phyloP scores from a whole-genome alignment of 495 filamentous ascomycete species.

The Penicillium alfredii region DNA sequence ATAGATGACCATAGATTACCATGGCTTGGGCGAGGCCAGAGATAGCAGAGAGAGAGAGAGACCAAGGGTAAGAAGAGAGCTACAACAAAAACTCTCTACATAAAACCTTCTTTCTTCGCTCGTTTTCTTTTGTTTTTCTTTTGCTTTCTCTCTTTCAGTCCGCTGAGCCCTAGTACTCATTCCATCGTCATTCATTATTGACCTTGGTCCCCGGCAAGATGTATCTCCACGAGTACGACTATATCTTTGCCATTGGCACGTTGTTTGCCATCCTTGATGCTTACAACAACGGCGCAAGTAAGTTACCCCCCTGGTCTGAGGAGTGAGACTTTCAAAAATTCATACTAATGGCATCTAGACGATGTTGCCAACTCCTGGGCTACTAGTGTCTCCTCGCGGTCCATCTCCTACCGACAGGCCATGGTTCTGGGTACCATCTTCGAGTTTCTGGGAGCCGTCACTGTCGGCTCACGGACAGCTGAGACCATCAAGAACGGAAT shows the following conservation, averaged over 20 bases:
- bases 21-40: too few species aligned
- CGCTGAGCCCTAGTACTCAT: slow-evolving; percentile 2
- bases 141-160: slow-evolving; percentile 2
- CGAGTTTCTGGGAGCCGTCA: slow-evolving; percentile 56
- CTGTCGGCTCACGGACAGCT: slow-evolving; percentile 54
- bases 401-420: slow-evolving; percentile 59
- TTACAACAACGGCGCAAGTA: slow-evolving; percentile 63
- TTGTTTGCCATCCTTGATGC: slow-evolving; percentile 71
- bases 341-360: slow-evolving; percentile 27
- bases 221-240: slow-evolving; percentile 55
- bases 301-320: slow-evolving; percentile 22
- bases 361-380: slow-evolving; percentile 78
- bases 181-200: too few species aligned
- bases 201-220: slow-evolving; percentile 32
- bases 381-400: slow-evolving; percentile 63
- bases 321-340: too few species aligned
- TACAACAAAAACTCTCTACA: slow-evolving; percentile 1
- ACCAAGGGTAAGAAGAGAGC: not conserved
- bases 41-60: too few species aligned
- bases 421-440: slow-evolving; percentile 62
- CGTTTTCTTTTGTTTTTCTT: too few species aligned
- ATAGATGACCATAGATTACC: too few species aligned
- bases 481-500: slow-evolving; percentile 56
- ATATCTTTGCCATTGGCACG: slow-evolving; percentile 70
- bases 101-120: slow-evolving; percentile 1